Base-by-base conservation (phyloP, 768 basidiomycete species). In the Boletellus sp. region DNA sequence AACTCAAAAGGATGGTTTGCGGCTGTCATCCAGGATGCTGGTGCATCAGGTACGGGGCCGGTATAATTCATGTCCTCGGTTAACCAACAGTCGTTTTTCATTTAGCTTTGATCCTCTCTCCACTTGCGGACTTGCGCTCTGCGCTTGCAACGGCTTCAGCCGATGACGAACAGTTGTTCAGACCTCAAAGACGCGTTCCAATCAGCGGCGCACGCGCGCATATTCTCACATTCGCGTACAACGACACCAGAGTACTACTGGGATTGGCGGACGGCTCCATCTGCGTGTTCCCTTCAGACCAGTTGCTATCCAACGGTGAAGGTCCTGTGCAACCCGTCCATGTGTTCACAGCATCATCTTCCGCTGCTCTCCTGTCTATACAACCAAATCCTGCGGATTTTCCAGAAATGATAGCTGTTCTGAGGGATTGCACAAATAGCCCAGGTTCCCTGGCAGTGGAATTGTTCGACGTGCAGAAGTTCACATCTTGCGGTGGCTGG, bases 1-100 rank as follows among this genome's bases (percentile, higher is more conserved):
- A 86, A 83, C 60, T 67, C 72, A 12, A 77, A 72, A 54, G 84
- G 80, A 24, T 90, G 83, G 81, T 90, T 90, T 65, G 84, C 79
- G 40, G 85, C 86, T 28, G 76, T 80, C 10, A 74, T 67, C 38
- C 66, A 70, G 34, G 68, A 69, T 42, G 45, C 54, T 57, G 56
- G 68, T 45, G 56, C 66, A 50, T 72, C 70, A 50, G 68, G 80
- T 80, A 48, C 38, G 73, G 54, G 31, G 8, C 45, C 10, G 11
- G 42, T 46, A 33, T 38, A 20, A 43, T 38, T 42, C 45, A 45
- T 31, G 4, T 37, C 4, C 45, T 23, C 7, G 10, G 8, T 42
- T 34, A 3, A 44, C 4, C 4, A 3, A 44, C 22, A 6, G 4
- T 28, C 40, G 17, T 10, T 19, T 33, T 33, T 19, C 1, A 24